Percentiles rank a stretch among this genome's conserved stretches.
Evolutionary conservation across 371 early-diverging fungal genomes (phyloP).

Genomic region (Haplosporangium sp.): DNA sequence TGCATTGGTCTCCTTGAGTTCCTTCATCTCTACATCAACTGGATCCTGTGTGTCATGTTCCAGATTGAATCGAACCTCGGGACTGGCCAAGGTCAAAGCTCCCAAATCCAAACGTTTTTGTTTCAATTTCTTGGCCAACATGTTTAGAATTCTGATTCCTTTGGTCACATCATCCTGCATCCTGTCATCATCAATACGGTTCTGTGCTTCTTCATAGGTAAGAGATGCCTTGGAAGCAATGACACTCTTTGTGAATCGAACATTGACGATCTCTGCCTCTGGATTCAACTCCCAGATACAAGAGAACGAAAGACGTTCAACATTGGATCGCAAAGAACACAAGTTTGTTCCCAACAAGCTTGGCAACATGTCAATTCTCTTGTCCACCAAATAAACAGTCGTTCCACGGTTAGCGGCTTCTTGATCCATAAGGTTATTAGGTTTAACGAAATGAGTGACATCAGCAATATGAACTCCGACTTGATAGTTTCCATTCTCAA

Average conservation of each 20-base stretch:
- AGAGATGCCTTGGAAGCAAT: constrained; percentile 95
- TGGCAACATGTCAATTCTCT: constrained; percentile 98
- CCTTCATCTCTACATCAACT: constrained; percentile 88
- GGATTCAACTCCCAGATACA: constrained; percentile 84
- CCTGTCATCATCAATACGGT: constrained; percentile 88
- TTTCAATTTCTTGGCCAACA: constrained; percentile 90
- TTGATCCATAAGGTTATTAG: constrained; percentile 85
- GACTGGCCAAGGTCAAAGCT: constrained; percentile 86
- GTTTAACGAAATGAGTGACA: constrained; percentile 96
- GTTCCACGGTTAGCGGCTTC: constrained; percentile 94
- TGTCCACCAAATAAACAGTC: constrained; percentile 95
- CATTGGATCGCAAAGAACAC: constrained; percentile 91
- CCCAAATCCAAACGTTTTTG: constrained; percentile 81
- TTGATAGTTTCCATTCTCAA: constrained; percentile 92
- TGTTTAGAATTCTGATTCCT: constrained; percentile 86
- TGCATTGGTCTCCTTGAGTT: constrained; percentile 93
- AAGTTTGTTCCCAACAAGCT: constrained; percentile 88
- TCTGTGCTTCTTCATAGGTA: constrained; percentile 98
- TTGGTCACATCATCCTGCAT: constrained; percentile 87
- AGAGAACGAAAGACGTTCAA: constrained; percentile 94
- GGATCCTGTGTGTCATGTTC: constrained; percentile 93
- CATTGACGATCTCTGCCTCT: constrained; percentile 81
- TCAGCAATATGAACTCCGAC: constrained; percentile 98
- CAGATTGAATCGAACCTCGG: constrained; percentile 89
- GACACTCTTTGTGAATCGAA: constrained; percentile 87